These are phyloP conservation scores for Solanum neorickii DNA, from an alignment of 257 asterid genomes.

Conservation along the genomic window DNA sequence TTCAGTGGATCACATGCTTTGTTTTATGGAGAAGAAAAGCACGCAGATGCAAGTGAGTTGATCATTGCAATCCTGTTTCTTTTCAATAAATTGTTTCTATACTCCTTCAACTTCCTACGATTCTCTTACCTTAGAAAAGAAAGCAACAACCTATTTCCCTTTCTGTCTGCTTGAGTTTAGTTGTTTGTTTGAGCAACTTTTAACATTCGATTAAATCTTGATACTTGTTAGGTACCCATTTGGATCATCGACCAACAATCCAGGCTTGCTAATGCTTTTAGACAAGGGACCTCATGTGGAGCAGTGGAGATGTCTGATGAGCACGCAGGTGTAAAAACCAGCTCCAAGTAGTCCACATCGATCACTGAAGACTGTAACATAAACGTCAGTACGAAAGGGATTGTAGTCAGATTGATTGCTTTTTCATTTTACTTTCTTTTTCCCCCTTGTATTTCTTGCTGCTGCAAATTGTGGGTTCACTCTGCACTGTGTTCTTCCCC, in stretches of 20 bases:
- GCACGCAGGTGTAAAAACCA: conserved; percentile 3
- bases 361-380: neutral
- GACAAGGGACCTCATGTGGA: conserved; percentile 18
- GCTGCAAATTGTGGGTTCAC: conserved; percentile 1
- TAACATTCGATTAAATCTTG: neutral
- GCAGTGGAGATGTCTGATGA: conserved; percentile 13
- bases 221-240: conserved; percentile 11
- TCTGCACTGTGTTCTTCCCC: conserved; percentile 7
- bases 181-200: neutral
- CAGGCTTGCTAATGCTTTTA: conserved; percentile 14
- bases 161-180: neutral
- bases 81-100: neutral
- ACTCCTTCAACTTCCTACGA: neutral
- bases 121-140: neutral
- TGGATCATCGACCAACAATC: neutral
- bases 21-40: conserved; percentile 72
- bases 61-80: neutral
- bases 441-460: conserved; percentile 2
- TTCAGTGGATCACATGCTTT: conserved; percentile 69
- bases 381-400: neutral
- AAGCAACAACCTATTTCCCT: neutral
- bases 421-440: neutral
- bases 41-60: conserved; percentile 68
- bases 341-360: neutral
- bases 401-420: neutral